Evolutionary conservation across 139 green algal species (phyloP).

Genomic region (Chlorella ohadii): DNA sequence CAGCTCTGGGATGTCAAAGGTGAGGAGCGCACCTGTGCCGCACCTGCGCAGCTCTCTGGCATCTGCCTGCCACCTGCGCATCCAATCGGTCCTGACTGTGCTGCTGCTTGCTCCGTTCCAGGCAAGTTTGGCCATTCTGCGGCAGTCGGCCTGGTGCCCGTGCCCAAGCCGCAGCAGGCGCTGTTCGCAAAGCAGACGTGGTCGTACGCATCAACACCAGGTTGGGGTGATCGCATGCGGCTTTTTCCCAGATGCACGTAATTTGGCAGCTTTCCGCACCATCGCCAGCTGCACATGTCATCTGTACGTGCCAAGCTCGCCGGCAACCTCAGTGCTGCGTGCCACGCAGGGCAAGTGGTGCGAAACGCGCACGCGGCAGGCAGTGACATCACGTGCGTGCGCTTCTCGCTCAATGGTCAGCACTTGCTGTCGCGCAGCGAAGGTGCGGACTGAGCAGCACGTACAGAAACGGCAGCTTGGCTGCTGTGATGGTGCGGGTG

Average conservation of each 20-base stretch:
- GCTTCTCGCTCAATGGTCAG: slow-evolving; percentile 76
- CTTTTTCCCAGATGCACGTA: no score
- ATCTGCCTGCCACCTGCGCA: background rate
- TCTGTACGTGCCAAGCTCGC: background rate
- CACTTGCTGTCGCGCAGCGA: slow-evolving; percentile 74
- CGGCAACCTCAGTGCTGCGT: no score
- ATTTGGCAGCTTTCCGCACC: background rate
- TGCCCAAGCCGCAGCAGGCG: slow-evolving; percentile 75
- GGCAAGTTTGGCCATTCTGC: slow-evolving; percentile 86
- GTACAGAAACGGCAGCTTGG: no score
- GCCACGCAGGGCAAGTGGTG: slow-evolving; percentile 51
- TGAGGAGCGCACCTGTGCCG: background rate
- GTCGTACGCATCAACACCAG: slow-evolving; percentile 69
- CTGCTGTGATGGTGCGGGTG: no score
- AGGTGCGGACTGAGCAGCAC: slow-evolving; percentile 1
- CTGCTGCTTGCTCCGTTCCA: slow-evolving; percentile 32
- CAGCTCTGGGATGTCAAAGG: slow-evolving; percentile 85
- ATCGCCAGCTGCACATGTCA: background rate
- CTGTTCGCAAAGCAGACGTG: slow-evolving; percentile 73
- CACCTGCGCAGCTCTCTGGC: background rate
- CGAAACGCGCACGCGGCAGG: slow-evolving; percentile 59
- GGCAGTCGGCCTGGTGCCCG: slow-evolving; percentile 70
- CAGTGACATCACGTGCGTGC: slow-evolving; percentile 81
- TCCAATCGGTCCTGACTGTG: background rate
- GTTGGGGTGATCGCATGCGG: no score